Evolutionary conservation across 805 yeast species (phyloP), one percentile per base, ranked within the genome.

Genomic region (Dipodascus geniculatus): DNA sequence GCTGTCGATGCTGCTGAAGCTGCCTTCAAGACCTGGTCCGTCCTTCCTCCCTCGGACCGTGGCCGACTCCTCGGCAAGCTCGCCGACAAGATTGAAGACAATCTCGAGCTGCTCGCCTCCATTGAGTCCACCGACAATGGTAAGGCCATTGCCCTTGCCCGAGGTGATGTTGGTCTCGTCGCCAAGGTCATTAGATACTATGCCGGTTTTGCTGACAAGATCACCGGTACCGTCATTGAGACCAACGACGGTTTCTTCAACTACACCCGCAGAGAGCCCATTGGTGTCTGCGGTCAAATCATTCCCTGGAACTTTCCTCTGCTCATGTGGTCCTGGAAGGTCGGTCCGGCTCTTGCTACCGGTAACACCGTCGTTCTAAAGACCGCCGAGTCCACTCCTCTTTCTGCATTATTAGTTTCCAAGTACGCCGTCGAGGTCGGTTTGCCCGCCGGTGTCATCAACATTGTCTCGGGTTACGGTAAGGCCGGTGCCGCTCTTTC

Each of bases 51-150:
- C 16, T 61, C 74, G 23, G 75, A 72, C 55, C 81, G 96, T 65
- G 82, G 83, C 53, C 72, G 68, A 56, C 78, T 77, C 48, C 70
- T 88, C 60, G 66, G 70, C 72, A 82, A 78, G 66, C 76, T 88
- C 56, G 95, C 96, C 35, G 90, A 85, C 58, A 72, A 82, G 62
- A 69, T 88, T 58, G 95, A 85, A 63, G 74, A 77, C 60, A 75
- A 88, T 65, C 74, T 78, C 53, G 93, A 86, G 56, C 71, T 76
- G 42, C 71, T 88, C 55, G 90, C 96, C 20, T 72, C 79, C 48
- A 84, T 88, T 63, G 96, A 88, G 71, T 75, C 95, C 20, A 73
- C 84, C 67, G 96, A 88, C 69, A 87, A 87, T 67, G 96, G 96
- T 70, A 88, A 87, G 72, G 81, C 95, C 24, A 54, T 63, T 44